Evolutionary conservation across 371 early-diverging fungal species (phyloP), one percentile per base, ranked within the genome.

Genomic region (Phascolomyces articulosus): DNA sequence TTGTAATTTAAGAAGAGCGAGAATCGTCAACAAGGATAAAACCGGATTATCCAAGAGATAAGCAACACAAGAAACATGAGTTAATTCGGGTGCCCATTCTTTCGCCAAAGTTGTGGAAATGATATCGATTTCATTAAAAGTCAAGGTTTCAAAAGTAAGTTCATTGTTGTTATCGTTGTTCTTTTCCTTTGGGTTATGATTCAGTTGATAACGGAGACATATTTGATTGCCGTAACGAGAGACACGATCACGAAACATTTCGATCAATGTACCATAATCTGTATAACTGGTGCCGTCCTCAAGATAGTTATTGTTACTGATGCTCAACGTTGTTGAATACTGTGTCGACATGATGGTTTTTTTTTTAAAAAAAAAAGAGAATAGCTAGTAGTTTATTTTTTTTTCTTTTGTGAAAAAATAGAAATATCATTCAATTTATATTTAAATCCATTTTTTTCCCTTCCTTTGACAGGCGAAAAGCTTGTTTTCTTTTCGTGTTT

Each of bases 91-190:
- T n/a, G 1, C 20, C 56, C 65, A 69, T 34, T 58, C 48, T 26
- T 66, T 65, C 29, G 77, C 77, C 23, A 77, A 26, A n/a, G 67
- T 63, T 1, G 61, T 68, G 3, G 77, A 27, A 1, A 77, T 60
- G 0, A 34, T 56, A 31, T 77, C 66, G 6, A 71, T 58, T 40
- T 77, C 59, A 3, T 23, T 47, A 34, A 69, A 77, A 0, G 74
- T 71, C 48, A 77, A 27, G 4, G 24, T 44, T 44, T 44, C 44
- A 44, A 44, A n/a, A 38, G 6, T 38, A 13, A 38, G 38, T 13
- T 38, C 13, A 13, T 13, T 38, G 38, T 38, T 38, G 38, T 38
- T 38, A 38, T 38, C 13, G 38, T 38, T 38, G 38, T 38, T 38
- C n/a, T n/a, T n/a, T n/a, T n/a, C n/a, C n/a, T n/a, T n/a, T n/a